Evolutionary conservation across 192 early-diverging fungal species (phyloP).

Genomic region (Linnemannia hyalina): DNA sequence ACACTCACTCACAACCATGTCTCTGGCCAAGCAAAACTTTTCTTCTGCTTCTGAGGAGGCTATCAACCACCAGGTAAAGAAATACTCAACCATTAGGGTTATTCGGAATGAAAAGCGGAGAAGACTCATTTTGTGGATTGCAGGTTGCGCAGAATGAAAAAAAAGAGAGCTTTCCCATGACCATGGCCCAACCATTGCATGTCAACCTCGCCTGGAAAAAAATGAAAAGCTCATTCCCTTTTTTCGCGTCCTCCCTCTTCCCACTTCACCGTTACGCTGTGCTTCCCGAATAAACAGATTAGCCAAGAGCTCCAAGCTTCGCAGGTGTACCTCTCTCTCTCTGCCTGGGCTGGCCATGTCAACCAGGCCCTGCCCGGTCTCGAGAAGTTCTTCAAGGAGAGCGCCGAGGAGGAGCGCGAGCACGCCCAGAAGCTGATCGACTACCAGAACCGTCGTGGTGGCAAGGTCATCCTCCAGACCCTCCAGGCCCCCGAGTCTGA

Average conservation of each 20-base stretch:
- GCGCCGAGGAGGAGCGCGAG: slow-evolving; percentile 62
- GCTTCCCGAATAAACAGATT: slow-evolving; percentile 41
- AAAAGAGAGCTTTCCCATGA: not conserved
- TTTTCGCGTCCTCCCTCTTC: not conserved
- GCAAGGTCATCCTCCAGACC: slow-evolving; percentile 63
- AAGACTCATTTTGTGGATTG: not conserved
- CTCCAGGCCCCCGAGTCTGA: slow-evolving; percentile 68
- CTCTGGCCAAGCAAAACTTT: slow-evolving; percentile 71
- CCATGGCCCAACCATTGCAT: not conserved
- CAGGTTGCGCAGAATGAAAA: slow-evolving; percentile 2
- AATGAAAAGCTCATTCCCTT: not conserved
- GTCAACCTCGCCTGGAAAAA: not conserved
- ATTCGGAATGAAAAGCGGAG: not conserved
- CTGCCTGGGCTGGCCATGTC: slow-evolving; percentile 64
- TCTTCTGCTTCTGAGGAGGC: slow-evolving; percentile 63
- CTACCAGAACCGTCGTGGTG: slow-evolving; percentile 69
- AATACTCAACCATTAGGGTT: not conserved
- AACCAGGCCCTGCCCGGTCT: slow-evolving; percentile 65
- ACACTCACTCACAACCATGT: slow-evolving; percentile 27
- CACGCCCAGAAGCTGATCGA: slow-evolving; percentile 63
- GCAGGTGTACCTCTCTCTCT: slow-evolving; percentile 67
- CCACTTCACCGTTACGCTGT: not conserved
- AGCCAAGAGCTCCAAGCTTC: slow-evolving; percentile 71
- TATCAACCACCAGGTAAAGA: slow-evolving; percentile 62
- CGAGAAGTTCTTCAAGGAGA: slow-evolving; percentile 66